Conservation (phyloP, 495 filamentous ascomycete species). For the Lentithecium fluviatile region DNA sequence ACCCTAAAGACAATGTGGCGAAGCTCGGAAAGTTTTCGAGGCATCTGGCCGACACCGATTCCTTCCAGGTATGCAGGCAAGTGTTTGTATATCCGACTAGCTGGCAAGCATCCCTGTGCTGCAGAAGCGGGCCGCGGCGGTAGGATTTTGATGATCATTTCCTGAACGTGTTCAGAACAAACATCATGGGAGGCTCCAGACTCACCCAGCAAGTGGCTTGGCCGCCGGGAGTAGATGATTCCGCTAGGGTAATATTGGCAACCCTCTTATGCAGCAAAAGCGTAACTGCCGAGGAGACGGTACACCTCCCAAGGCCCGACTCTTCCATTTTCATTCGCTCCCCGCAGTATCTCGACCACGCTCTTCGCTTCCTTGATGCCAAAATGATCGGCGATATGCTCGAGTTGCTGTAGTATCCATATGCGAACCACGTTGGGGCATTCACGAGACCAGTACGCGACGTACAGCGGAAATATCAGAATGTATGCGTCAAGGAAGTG, state of each 20-base stretch:
- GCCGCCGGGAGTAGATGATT: too few relatives aligned
- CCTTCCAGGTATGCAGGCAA: not conserved
- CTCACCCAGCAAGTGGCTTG: too few relatives aligned
- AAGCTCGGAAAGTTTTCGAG: not conserved
- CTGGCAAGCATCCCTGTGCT: too few relatives aligned
- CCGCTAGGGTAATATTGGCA: too few relatives aligned
- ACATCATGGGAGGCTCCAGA: too few relatives aligned
- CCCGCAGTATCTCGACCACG: conserved; percentile 34
- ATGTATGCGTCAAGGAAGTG: conserved; percentile 36
- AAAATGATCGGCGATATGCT: conserved; percentile 36
- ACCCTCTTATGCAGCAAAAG: conserved; percentile 24
- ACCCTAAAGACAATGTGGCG: too few relatives aligned
- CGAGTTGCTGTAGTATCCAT: conserved; percentile 39
- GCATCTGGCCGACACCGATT: not conserved
- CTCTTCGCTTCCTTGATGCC: conserved; percentile 35
- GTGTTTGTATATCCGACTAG: too few relatives aligned
- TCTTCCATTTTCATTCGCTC: conserved; percentile 6
- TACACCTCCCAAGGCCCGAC: conserved; percentile 40
- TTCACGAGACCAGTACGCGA: conserved; percentile 27
- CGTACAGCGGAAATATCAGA: conserved; percentile 41
- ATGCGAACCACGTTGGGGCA: conserved; percentile 17
- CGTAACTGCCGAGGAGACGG: conserved; percentile 43
- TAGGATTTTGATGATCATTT: too few relatives aligned
- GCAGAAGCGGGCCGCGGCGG: too few relatives aligned
- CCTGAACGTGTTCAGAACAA: too few relatives aligned